phyloP scores from a whole-genome alignment of 371 early-diverging fungal species.

The Mucor mucedo region DNA sequence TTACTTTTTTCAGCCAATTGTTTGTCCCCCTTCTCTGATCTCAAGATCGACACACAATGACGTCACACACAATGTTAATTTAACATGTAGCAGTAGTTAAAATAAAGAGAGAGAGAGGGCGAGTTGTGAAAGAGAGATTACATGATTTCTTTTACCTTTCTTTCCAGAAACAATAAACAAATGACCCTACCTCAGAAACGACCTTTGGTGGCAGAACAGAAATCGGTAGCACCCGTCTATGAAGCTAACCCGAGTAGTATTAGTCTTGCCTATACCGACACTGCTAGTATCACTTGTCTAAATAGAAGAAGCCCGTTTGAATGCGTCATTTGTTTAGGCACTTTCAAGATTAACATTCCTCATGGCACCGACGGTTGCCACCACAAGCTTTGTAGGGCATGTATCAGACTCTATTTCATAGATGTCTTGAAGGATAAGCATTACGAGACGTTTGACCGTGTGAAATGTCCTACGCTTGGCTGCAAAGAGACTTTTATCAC shows the following conservation, averaged over 20 bases:
- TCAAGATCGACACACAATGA: too few species aligned
- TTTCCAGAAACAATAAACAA: too few species aligned
- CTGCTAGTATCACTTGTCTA: neutral
- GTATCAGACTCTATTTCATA: constrained; percentile 13
- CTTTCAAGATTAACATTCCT: neutral
- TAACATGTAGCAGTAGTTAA: too few species aligned
- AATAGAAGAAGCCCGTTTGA: constrained; percentile 1
- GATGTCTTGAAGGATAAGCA: neutral
- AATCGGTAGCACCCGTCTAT: too few species aligned
- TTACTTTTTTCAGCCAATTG: too few species aligned
- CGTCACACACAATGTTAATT: too few species aligned
- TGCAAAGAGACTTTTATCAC: constrained; percentile 14
- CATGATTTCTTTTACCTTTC: too few species aligned
- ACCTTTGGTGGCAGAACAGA: too few species aligned
- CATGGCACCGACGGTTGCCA: constrained; percentile 1
- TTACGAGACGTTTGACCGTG: constrained; percentile 4
- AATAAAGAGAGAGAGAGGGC: too few species aligned
- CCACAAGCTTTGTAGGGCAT: constrained; percentile 11
- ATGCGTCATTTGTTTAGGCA: constrained; percentile 9
- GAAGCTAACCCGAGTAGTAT: neutral
- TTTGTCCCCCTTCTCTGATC: too few species aligned
- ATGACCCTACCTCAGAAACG: too few species aligned
- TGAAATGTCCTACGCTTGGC: constrained; percentile 14
- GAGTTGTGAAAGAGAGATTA: too few species aligned
- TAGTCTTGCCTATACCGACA: neutral